A percentile compares a stretch with the other conserved stretches of the same genome.
phyloP scores from a whole-genome alignment of 352 stramenopile genomes.

The Globisporangium megalacanthum region DNA sequence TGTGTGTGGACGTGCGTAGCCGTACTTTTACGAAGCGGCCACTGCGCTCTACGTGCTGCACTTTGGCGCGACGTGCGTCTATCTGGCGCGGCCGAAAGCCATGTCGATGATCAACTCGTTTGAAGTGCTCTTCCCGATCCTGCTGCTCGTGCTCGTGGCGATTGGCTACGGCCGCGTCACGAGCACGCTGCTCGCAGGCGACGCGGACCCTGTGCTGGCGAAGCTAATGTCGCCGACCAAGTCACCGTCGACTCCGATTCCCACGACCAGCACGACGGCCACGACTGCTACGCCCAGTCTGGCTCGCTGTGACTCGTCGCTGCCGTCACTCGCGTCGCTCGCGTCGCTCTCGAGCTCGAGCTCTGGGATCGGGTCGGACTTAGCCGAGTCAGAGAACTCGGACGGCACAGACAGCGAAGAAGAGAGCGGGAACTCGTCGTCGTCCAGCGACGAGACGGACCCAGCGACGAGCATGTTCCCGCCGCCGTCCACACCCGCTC shows the following conservation, averaged over 20 bases:
- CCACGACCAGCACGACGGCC: conserved; percentile 5
- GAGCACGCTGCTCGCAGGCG: conserved; percentile 56
- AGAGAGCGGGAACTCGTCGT: conserved; percentile 69
- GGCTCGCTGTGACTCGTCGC: conserved; percentile 12
- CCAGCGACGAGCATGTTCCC: conserved; percentile 37
- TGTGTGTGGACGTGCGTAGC: conserved; percentile 14
- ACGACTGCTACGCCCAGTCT: not conserved
- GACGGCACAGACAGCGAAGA: conserved; percentile 75
- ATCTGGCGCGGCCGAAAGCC: conserved; percentile 37
- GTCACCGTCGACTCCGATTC: conserved; percentile 4
- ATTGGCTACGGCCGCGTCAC: conserved; percentile 76
- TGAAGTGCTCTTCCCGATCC: conserved; percentile 58
- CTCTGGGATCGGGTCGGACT: conserved; percentile 43
- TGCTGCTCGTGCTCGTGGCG: conserved; percentile 53
- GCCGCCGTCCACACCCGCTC: conserved; percentile 18
- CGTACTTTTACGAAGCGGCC: conserved; percentile 55
- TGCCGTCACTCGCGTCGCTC: conserved; percentile 7
- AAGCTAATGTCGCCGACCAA: conserved; percentile 61
- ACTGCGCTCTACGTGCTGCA: conserved; percentile 62
- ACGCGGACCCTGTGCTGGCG: conserved; percentile 34
- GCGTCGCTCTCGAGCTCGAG: conserved; percentile 14
- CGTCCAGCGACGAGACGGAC: conserved; percentile 58
- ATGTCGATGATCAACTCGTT: conserved; percentile 58
- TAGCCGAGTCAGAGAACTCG: conserved; percentile 75
- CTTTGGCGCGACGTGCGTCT: conserved; percentile 34